Evolutionary conservation across 805 yeast genomes (phyloP).

Genomic region (Kodamaea nitidulidarum): DNA sequence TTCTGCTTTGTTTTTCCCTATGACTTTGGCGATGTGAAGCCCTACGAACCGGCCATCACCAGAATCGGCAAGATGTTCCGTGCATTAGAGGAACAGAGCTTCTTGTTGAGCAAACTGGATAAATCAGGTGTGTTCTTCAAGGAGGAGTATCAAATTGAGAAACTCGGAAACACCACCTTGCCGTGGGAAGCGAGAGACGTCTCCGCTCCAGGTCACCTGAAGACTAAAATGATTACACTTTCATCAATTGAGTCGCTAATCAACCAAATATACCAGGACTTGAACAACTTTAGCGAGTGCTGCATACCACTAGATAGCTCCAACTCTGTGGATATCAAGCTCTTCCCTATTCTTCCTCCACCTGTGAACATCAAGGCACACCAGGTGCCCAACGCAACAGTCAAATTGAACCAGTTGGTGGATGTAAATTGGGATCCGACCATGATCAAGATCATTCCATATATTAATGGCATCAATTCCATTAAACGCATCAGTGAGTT

Average conservation of each 20-base stretch:
- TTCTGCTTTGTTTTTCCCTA: slow-evolving; percentile 88
- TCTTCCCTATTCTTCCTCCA: slow-evolving; percentile 86
- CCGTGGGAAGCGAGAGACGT: slow-evolving; percentile 5
- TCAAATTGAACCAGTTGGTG: slow-evolving; percentile 62
- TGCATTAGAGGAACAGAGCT: slow-evolving; percentile 86
- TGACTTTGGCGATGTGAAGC: slow-evolving; percentile 66
- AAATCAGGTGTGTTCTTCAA: slow-evolving; percentile 37
- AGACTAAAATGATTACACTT: slow-evolving; percentile 31
- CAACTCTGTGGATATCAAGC: slow-evolving; percentile 85
- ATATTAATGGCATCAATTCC: slow-evolving; percentile 84
- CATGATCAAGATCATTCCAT: slow-evolving; percentile 81
- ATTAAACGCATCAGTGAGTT: slow-evolving; percentile 69
- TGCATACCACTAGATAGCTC: slow-evolving; percentile 88
- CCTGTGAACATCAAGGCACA: slow-evolving; percentile 68
- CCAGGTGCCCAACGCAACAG: slow-evolving; percentile 92
- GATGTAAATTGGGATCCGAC: slow-evolving; percentile 98
- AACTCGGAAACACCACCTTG: slow-evolving; percentile 8
- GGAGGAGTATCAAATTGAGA: slow-evolving; percentile 3
- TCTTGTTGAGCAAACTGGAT: slow-evolving; percentile 55
- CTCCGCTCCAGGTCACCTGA: slow-evolving; percentile 34
- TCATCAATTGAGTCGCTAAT: slow-evolving; percentile 65
- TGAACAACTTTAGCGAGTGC: slow-evolving; percentile 94
- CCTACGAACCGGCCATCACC: slow-evolving; percentile 80
- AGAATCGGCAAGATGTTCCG: slow-evolving; percentile 85
- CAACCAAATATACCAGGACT: slow-evolving; percentile 88